These are phyloP conservation scores for Nannochloris sp. DNA, from an alignment of 139 green algal species.

Conservation along the genomic window DNA sequence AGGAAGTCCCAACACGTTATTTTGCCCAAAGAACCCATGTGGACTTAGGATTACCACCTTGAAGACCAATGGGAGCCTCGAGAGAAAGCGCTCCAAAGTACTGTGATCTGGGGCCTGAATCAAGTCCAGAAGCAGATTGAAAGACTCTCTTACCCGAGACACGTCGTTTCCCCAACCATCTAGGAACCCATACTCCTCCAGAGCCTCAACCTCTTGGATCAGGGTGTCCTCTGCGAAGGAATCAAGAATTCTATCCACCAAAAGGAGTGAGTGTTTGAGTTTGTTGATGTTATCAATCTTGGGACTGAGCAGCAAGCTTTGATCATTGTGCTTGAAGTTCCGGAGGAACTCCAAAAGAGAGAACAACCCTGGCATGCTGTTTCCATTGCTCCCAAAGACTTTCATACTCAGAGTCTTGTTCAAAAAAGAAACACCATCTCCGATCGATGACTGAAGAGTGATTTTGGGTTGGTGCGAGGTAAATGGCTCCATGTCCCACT, in stretches of 20 bases:
- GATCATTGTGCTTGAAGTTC: constrained; percentile 34
- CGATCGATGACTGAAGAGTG: constrained; percentile 47
- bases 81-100: constrained; percentile 57
- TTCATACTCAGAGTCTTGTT: constrained; percentile 52
- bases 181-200: constrained; percentile 58
- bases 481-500: constrained; percentile 69
- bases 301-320: constrained; percentile 38
- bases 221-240: constrained; percentile 30
- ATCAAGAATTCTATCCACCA: constrained; percentile 39
- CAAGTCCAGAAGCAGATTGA: constrained; percentile 62
- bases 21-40: constrained; percentile 78
- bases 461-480: constrained; percentile 47
- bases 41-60: constrained; percentile 67
- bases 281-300: constrained; percentile 20
- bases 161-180: constrained; percentile 61
- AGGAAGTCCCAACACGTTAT: constrained; percentile 57
- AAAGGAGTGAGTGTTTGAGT: constrained; percentile 29
- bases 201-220: constrained; percentile 17
- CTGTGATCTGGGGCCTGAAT: constrained; percentile 62
- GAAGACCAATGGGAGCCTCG: constrained; percentile 57
- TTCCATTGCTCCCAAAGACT: constrained; percentile 36
- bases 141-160: constrained; percentile 34
- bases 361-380: constrained; percentile 23
- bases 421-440: constrained; percentile 68
- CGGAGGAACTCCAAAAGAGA: constrained; percentile 52